Evolutionary conservation across 345 rosid genomes (phyloP).

Genomic region (thale cress (Arabidopsis thaliana)): TAIR10.1 NC_003070.9:3246001-3246500

Average conservation of each 20-base stretch:
- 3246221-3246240: constrained; percentile 93
- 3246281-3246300: neutral
- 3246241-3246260: constrained; percentile 99
- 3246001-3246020: constrained; percentile 46
- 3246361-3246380: neutral
- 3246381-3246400: neutral
- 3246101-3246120: constrained; percentile 37
- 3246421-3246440: constrained; percentile 9
- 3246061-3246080: constrained; percentile 88
- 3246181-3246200: constrained; percentile 35
- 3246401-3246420: neutral
- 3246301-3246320: neutral
- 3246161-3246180: constrained; percentile 19
- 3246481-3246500: neutral
- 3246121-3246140: constrained; percentile 25
- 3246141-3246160: constrained; percentile 1
- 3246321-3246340: constrained; percentile 8
- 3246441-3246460: neutral
- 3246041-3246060: constrained; percentile 89
- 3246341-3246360: constrained; percentile 23
- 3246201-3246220: constrained; percentile 68
- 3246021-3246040: constrained; percentile 95
- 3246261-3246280: constrained; percentile 11
- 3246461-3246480: neutral
- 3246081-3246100: constrained; percentile 71